phyloP scores from a whole-genome alignment of 257 asterid species.

The Petrea volubilis region DNA sequence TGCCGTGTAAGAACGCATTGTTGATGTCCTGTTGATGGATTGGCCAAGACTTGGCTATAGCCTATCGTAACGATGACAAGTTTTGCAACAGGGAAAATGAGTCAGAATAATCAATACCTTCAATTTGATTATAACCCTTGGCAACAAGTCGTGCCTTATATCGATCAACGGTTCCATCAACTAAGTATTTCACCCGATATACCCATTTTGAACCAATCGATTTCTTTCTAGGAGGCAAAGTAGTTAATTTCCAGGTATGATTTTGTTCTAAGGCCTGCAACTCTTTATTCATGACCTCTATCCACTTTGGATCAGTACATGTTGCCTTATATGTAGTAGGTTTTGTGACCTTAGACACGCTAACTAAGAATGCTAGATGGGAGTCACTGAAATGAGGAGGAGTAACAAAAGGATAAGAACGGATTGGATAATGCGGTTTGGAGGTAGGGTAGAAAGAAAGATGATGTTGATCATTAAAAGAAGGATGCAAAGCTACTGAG shows the following conservation, averaged over 20 bases:
- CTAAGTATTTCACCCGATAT: neutral
- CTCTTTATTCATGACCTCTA: neutral
- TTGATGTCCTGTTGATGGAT: neutral
- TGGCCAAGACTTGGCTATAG: neutral
- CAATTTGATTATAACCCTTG: too few species aligned
- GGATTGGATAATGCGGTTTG: too few species aligned
- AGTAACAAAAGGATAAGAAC: neutral
- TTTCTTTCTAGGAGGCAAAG: neutral
- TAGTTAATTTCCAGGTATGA: neutral
- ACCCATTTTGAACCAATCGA: neutral
- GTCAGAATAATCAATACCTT: too few species aligned
- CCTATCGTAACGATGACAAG: neutral
- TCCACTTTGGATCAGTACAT: neutral
- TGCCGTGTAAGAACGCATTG: too few species aligned
- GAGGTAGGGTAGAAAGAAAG: too few species aligned
- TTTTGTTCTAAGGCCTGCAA: neutral
- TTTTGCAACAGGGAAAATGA: too few species aligned
- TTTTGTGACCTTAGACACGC: neutral
- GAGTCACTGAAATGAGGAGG: too few species aligned
- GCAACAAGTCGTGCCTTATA: too few species aligned
- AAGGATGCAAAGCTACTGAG: too few species aligned
- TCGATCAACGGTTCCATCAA: neutral
- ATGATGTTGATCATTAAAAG: too few species aligned
- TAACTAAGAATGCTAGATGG: neutral
- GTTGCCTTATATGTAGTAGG: neutral